These are phyloP conservation scores for Biscogniauxia marginata DNA, from an alignment of 2,329 filamentous ascomycete species.

Conservation along the genomic window DNA sequence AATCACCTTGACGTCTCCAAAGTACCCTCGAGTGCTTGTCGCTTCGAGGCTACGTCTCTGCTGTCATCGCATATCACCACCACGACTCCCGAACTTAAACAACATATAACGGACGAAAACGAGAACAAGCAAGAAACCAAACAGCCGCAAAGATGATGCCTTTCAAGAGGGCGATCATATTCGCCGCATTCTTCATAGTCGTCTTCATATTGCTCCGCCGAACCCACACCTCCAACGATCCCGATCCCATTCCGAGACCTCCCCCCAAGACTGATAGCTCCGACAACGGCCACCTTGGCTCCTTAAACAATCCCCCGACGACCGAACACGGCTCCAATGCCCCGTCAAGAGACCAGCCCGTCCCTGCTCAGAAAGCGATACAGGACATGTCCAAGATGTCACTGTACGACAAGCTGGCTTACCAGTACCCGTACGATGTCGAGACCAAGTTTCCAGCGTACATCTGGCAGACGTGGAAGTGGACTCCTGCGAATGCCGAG, in stretches of 20 bases:
- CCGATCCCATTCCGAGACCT: constrained; percentile 25
- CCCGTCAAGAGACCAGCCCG: constrained; percentile 23
- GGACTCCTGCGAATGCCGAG: constrained; percentile 70
- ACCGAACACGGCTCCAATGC: constrained; percentile 14
- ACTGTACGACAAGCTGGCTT: constrained; percentile 77
- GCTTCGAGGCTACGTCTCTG: too few species aligned
- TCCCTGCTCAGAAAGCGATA: constrained; percentile 60
- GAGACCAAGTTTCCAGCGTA: constrained; percentile 90
- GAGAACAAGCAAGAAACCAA: background rate
- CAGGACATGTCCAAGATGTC: constrained; percentile 71
- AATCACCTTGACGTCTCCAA: background rate
- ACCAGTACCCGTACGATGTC: constrained; percentile 91
- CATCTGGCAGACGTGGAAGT: constrained; percentile 99
- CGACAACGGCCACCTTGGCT: constrained; percentile 11
- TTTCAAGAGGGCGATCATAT: constrained; percentile 34
- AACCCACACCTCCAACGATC: constrained; percentile 30
- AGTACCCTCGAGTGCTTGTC: background rate
- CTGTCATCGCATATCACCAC: too few species aligned
- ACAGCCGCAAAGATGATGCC: constrained; percentile 30
- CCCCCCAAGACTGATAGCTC: constrained; percentile 24
- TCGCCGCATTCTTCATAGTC: constrained; percentile 33
- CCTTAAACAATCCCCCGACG: constrained; percentile 20
- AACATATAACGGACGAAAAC: background rate
- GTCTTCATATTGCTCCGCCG: constrained; percentile 35
- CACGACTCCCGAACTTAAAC: background rate